Base-by-base conservation (phyloP, 2,329 filamentous ascomycete species). In the Pseudocercospora eumusae region DNA sequence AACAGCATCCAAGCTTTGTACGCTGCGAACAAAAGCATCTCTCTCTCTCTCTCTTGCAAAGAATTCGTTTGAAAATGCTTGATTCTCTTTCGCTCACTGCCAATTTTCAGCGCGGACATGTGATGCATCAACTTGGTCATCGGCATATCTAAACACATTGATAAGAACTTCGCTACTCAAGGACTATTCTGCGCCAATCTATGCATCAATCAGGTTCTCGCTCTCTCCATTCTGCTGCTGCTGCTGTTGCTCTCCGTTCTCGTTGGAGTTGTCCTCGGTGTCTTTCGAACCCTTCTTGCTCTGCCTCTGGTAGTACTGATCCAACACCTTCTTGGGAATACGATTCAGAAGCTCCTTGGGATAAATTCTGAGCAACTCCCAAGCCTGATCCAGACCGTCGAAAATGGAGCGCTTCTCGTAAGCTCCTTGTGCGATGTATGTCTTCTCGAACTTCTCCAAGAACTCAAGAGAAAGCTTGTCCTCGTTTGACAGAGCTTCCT, bases 381-480 rank as follows among this genome's bases (percentile, higher is more conserved):
- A 99, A 45, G 95, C 96, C 71, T 96, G 86, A 73, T 99, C 96
- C 65, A 99, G 86, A 50, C 92, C 96, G 79, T 99, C 95, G 78
- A 86, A 93, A 75, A 99, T 96, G 66, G 84, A 88, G 72, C 95
- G 89, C 68, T 89, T 89, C 80, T 99, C 95, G 80, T 99, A 99
- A 18, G 92, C 82, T 58, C 91, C 91, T 79, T 99, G 95, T 66
- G 85, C 83, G 77, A 99, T 96, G 80, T 98, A 99, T 62, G 90
- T 91, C 67, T 90, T 89, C 82, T 99, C 95, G 75, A 99, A 99
- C 81, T 98, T 98, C 75, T 98, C 93, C 71, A 99, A 82, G 83
- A 99, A 99, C 79, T 99, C 95, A 40, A 99, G 86, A 8, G 93
- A 96, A 62, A 98, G 86, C 83, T 98, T 98, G 81, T 99, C 95